A percentile compares a stretch with the other conserved stretches of the same genome.
Conservation (phyloP, 2,329 filamentous ascomycete genomes). For the Tympanopsis confertula region DNA sequence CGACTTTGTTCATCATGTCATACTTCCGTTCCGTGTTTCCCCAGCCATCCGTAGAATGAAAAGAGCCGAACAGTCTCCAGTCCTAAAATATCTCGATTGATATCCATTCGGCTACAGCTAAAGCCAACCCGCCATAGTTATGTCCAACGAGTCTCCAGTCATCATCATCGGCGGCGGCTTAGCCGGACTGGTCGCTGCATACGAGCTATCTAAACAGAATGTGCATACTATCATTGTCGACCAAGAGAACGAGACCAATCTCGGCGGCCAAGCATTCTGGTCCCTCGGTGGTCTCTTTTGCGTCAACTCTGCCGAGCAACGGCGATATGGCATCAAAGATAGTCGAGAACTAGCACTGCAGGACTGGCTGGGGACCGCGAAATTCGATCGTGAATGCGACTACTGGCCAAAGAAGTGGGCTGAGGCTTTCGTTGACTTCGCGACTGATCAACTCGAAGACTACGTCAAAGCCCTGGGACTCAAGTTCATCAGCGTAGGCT, state of each 20-base stretch:
- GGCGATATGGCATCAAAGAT: constrained; percentile 45
- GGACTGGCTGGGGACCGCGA: constrained; percentile 46
- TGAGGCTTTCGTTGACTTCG: constrained; percentile 53
- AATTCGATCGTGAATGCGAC: constrained; percentile 44
- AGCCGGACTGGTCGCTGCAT: constrained; percentile 47
- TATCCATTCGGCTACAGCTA: no score
- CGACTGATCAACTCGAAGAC: constrained; percentile 41
- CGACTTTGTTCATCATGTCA: no score
- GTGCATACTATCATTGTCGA: constrained; percentile 41
- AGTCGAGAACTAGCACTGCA: constrained; percentile 41
- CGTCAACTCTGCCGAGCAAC: constrained; percentile 44
- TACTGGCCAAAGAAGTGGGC: constrained; percentile 49
- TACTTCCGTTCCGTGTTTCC: no score
- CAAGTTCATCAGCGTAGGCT: constrained; percentile 43
- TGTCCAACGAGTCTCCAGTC: constrained; percentile 19
- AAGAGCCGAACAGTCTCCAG: no score
- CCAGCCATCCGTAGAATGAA: no score
- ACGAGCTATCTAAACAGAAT: constrained; percentile 36
- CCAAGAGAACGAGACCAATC: constrained; percentile 41
- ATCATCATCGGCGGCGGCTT: constrained; percentile 45
- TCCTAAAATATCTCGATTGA: no score
- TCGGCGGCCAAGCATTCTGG: constrained; percentile 54
- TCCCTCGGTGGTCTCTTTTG: constrained; percentile 50
- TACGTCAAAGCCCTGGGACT: constrained; percentile 43
- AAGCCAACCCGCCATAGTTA: no score